Base-by-base conservation (phyloP, 2,329 filamentous ascomycete species). In the Pseudocercospora macadamiae region DNA sequence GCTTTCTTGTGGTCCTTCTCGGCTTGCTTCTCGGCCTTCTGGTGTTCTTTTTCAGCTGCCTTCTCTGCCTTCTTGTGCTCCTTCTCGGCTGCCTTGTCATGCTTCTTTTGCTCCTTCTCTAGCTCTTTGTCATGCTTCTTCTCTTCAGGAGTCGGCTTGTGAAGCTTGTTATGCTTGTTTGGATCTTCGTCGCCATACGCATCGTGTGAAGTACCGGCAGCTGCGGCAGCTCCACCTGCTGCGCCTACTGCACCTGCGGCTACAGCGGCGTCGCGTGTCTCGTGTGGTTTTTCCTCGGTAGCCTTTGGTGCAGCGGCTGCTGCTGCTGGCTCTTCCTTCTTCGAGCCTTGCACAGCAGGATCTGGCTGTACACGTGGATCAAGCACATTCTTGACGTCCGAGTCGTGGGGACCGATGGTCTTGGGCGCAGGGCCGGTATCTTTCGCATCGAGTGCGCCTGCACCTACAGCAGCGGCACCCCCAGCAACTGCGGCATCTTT, bases 221-320 rank as follows among this genome's bases (percentile, higher is more conserved):
- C 47, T 34, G 47, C 47, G 3, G 57, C 44, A 21, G 58, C 53
- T 36, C 45, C 49, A 10, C 54, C 52, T 23, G 34, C 48, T 9
- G 18, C 48, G 25, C 70, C 72, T 36, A 62, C 71, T 10, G 47
- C 47, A 8, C 47, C 47, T 8, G 47, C 18, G 10, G 59, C 71
- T 2, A 72, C 16, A 10, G 69, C 71, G 12, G 70, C 69, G 54
- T 75, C 68, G 14, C 70, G 67, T 32, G n/a, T 49, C 26, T 69
- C 69, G 47, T 70, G 65, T 49, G 72, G 70, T 34, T 47, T n/a
- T 5, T 37, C 49, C 30, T 36, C 32, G 10, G 51, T 14, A 12
- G 52, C 48, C 59, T 39, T 64, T 60, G 23, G 32, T 55, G 14
- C 44, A n/a, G 45, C 47, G 32, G 16, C 6, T 14, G n/a, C 21